A percentile compares a stretch with the other conserved stretches of the same genome.
phyloP scores from a whole-genome alignment of 805 yeast genomes.

The Kazachstania viticola region DNA sequence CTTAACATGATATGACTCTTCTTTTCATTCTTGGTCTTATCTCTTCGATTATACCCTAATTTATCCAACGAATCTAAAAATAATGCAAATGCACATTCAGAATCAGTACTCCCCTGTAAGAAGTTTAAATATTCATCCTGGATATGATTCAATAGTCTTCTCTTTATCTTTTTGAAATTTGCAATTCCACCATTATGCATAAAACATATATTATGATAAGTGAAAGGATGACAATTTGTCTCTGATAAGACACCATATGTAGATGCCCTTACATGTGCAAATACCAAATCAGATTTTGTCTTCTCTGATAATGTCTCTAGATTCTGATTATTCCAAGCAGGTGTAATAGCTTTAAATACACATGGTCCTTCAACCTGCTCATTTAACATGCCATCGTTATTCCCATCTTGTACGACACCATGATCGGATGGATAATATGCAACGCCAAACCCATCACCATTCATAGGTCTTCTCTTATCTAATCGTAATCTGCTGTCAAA shows the following conservation, averaged over 20 bases:
- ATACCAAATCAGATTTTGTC: constrained; percentile 72
- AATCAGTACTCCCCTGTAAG: constrained; percentile 90
- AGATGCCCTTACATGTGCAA: constrained; percentile 94
- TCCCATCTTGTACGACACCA: constrained; percentile 29
- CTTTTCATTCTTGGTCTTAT: constrained; percentile 33
- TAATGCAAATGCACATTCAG: constrained; percentile 89
- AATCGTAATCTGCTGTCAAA: constrained; percentile 81
- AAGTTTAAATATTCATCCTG: constrained; percentile 68
- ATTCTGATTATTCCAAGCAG: constrained; percentile 95
- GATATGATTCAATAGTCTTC: constrained; percentile 57
- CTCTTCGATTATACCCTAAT: constrained; percentile 62
- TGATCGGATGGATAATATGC: constrained; percentile 72
- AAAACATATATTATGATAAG: constrained; percentile 76
- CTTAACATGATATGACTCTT: constrained; percentile 51
- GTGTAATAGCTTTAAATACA: constrained; percentile 88
- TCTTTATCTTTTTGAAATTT: constrained; percentile 61
- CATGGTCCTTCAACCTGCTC: constrained; percentile 77
- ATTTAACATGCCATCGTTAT: no score
- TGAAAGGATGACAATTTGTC: constrained; percentile 95
- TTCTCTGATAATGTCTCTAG: constrained; percentile 76
- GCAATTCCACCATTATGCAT: constrained; percentile 96
- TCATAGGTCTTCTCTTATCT: constrained; percentile 83
- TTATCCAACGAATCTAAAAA: constrained; percentile 65
- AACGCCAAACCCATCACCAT: constrained; percentile 97
- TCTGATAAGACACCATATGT: constrained; percentile 91